Percentiles rank a stretch among this genome's conserved stretches.
Evolutionary conservation across 2,329 filamentous ascomycete genomes (phyloP).

Genomic region (Colletotrichum brevisporum): DNA sequence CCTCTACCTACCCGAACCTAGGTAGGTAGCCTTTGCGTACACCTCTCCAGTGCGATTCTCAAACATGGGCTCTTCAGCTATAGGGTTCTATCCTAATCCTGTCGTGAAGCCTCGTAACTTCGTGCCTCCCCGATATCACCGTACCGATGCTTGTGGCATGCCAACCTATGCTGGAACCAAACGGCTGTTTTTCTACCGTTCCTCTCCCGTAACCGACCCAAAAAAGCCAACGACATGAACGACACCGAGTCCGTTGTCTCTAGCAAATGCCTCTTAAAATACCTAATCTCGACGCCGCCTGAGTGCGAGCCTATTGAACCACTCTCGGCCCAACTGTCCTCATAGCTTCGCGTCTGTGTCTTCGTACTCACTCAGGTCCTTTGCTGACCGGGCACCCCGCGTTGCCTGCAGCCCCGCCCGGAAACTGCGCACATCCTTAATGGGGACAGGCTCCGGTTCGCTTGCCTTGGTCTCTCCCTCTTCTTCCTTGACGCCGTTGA

Average conservation of each 20-base stretch:
- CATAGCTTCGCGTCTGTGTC: conserved; percentile 87
- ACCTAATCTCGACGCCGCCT: conserved; percentile 29
- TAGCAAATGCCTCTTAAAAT: conserved; percentile 31
- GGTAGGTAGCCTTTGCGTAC: neutral
- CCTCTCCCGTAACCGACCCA: neutral
- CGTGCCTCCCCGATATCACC: conserved; percentile 20
- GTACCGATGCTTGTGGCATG: conserved; percentile 6
- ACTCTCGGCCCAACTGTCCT: conserved; percentile 41
- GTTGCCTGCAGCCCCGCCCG: conserved; percentile 83
- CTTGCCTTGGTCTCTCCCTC: conserved; percentile 51
- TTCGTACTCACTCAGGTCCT: conserved; percentile 86
- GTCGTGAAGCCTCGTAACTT: conserved; percentile 35
- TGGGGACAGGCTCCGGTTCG: conserved; percentile 64
- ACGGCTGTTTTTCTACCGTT: conserved; percentile 10
- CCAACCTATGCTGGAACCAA: conserved; percentile 12
- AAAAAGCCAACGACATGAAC: neutral
- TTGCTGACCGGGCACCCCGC: conserved; percentile 78
- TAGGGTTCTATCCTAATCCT: conserved; percentile 22
- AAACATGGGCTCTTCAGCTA: conserved; percentile 5
- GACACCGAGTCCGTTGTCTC: conserved; percentile 32
- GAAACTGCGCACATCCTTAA: conserved; percentile 85
- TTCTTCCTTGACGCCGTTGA: conserved; percentile 49
- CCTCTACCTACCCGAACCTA: neutral
- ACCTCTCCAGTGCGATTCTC: neutral
- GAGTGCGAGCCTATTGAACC: conserved; percentile 13